Evolutionary conservation across 768 basidiomycete genomes (phyloP).

Genomic region (Chlorophyllum brunneum): DNA sequence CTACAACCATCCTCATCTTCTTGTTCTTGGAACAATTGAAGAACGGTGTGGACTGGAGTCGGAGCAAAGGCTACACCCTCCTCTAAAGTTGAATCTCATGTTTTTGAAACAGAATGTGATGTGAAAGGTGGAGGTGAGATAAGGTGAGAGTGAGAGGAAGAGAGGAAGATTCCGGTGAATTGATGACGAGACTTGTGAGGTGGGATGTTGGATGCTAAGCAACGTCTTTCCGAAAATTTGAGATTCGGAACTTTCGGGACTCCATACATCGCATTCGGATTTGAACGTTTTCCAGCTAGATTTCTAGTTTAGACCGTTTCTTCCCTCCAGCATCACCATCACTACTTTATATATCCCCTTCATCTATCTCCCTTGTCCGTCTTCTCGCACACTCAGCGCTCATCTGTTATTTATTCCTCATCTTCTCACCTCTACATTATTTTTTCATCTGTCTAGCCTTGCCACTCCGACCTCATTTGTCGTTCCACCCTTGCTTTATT

Average conservation of each 20-base stretch:
- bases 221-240: no score
- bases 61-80: constrained; percentile 36
- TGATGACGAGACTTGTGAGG: no score
- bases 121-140: background rate
- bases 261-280: background rate
- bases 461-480: background rate
- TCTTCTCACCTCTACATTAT: background rate
- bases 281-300: background rate
- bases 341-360: background rate
- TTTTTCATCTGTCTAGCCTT: background rate
- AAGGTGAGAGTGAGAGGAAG: background rate
- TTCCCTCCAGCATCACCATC: background rate
- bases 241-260: background rate
- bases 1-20: constrained; percentile 87
- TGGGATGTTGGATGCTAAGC: no score
- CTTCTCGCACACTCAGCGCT: background rate
- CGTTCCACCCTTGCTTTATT: background rate
- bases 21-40: constrained; percentile 79
- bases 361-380: background rate
- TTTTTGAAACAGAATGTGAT: background rate
- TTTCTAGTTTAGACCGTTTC: background rate
- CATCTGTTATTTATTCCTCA: background rate
- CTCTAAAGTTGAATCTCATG: constrained; percentile 14
- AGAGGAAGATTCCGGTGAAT: background rate
- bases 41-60: constrained; percentile 61